Evolutionary conservation across 805 yeast genomes (phyloP), one percentile per base, ranked within the genome.

Genomic region (Phaffomyces antillensis): DNA sequence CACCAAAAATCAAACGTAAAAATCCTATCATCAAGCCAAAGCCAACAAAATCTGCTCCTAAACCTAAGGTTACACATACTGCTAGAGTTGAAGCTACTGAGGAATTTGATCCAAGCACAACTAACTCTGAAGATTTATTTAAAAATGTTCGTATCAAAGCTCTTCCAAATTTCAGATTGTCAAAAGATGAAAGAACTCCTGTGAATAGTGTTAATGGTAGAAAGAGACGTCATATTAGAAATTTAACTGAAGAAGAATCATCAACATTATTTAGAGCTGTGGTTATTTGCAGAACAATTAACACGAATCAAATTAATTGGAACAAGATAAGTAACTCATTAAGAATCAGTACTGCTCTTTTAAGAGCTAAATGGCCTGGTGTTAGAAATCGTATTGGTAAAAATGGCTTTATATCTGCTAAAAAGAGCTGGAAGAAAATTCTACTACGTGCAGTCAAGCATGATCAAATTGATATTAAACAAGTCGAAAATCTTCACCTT

Each of bases 301-400:
- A 63, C 16, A 71, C 75, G 37, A 77, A 77, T 15, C 63, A 65
- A 7, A 82, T 86, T 34, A 81, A 79, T 47, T 89, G 95, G 84
- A 72, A 71, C 0, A 62, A 70, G 32, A 79, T 89, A 7, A 70
- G 83, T 0, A 56, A 55, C 0, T 59, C 77, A 7, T 74, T 85
- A 39, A 69, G 61, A 16, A 56, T 65, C 25, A 60, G 68, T 0
- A 64, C 74, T 2, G 75, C 71, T 9, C 66, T 71, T 11, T 63
- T 83, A 25, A 73, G 72, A 50, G 75, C 77, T 41, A 80, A 76
- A 47, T 90, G 96, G 96, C 77, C 83, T 2, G 68, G 76, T 17
- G 71, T 85, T 9, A 71, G 86, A 37, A 68, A 53, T 71, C 75
- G 48, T 73, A 76, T 82, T 34, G 93, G 93, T 0, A 62, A 65